These are phyloP conservation scores for Exsudoporus frostii DNA, from an alignment of 768 basidiomycete genomes.

Conservation along the genomic window DNA sequence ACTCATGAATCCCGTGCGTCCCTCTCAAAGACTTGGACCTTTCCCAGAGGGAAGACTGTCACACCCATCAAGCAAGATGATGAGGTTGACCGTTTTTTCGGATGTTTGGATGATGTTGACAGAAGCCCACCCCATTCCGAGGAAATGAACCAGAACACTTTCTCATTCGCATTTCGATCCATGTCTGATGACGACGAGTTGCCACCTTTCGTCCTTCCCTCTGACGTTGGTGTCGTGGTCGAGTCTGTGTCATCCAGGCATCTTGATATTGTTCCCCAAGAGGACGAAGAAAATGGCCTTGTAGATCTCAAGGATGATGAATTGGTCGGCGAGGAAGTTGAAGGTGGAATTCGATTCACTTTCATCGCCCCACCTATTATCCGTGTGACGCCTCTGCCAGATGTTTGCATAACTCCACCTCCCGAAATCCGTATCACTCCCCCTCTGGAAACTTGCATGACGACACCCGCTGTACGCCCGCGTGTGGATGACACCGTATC, in stretches of 20 bases:
- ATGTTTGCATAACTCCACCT: conserved; percentile 26
- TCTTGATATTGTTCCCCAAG: conserved; percentile 43
- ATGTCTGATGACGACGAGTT: conserved; percentile 47
- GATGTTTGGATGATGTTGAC: conserved; percentile 57
- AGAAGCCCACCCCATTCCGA: conserved; percentile 44
- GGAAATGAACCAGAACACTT: conserved; percentile 59
- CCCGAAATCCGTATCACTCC: conserved; percentile 24
- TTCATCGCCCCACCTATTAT: conserved; percentile 56
- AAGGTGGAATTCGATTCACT: conserved; percentile 69
- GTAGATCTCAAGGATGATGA: conserved; percentile 42
- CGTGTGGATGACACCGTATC: not conserved
- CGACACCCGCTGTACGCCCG: conserved; percentile 19
- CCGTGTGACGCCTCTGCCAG: conserved; percentile 27
- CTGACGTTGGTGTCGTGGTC: conserved; percentile 42
- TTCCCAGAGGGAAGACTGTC: conserved; percentile 41
- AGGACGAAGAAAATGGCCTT: conserved; percentile 30
- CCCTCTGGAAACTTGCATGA: conserved; percentile 13
- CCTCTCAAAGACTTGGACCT: conserved; percentile 70
- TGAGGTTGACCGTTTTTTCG: conserved; percentile 76
- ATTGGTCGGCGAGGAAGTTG: conserved; percentile 55
- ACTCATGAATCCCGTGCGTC: conserved; percentile 38
- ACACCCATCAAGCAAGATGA: conserved; percentile 29
- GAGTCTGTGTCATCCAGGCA: conserved; percentile 25
- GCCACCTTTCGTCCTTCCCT: conserved; percentile 49
- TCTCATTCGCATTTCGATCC: conserved; percentile 50